A percentile compares a stretch with the other conserved stretches of the same genome.
Conservation (phyloP, 331 rosid species). For the Pyracantha coccinea region DNA sequence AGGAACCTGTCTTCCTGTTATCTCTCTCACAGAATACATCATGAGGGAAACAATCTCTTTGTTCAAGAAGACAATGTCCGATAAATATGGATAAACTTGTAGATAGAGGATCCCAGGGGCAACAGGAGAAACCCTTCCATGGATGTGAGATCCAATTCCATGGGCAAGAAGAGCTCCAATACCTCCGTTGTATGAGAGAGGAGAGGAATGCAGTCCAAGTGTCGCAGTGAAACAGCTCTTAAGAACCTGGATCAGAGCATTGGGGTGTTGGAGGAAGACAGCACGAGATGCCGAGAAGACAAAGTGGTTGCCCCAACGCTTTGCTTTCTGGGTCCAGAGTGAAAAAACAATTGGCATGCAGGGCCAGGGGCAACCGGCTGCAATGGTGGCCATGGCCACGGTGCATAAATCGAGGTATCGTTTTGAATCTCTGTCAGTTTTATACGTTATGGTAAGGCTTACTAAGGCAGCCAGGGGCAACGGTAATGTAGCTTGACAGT, state of each 20-base stretch:
- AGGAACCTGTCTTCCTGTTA: slow-evolving; percentile 30
- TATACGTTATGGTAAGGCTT: slow-evolving; percentile 61
- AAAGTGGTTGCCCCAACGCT: slow-evolving; percentile 59
- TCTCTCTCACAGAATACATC: slow-evolving; percentile 53
- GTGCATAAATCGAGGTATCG: slow-evolving; percentile 50
- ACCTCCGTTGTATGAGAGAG: slow-evolving; percentile 49
- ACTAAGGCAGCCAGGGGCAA: slow-evolving; percentile 72
- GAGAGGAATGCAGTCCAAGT: slow-evolving; percentile 40
- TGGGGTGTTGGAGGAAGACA: slow-evolving; percentile 51
- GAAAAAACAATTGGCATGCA: slow-evolving; percentile 76
- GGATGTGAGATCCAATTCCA: slow-evolving; percentile 39
- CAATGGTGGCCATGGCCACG: slow-evolving; percentile 51
- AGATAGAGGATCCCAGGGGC: slow-evolving; percentile 68
- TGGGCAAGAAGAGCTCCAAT: slow-evolving; percentile 66
- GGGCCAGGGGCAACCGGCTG: slow-evolving; percentile 72
- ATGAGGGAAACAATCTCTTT: slow-evolving; percentile 54
- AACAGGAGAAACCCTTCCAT: slow-evolving; percentile 46
- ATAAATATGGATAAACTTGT: slow-evolving; percentile 39
- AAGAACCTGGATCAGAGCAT: slow-evolving; percentile 51
- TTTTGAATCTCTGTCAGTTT: slow-evolving; percentile 42
- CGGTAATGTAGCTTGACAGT: slow-evolving; percentile 58
- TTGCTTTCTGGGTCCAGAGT: slow-evolving; percentile 72
- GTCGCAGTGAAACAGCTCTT: slow-evolving; percentile 68
- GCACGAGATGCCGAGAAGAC: slow-evolving; percentile 56
- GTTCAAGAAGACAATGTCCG: slow-evolving; percentile 39